Evolutionary conservation across 2,329 filamentous ascomycete genomes (phyloP), one percentile per base, ranked within the genome.

Genomic region (Sporothrix variecibatus): DNA sequence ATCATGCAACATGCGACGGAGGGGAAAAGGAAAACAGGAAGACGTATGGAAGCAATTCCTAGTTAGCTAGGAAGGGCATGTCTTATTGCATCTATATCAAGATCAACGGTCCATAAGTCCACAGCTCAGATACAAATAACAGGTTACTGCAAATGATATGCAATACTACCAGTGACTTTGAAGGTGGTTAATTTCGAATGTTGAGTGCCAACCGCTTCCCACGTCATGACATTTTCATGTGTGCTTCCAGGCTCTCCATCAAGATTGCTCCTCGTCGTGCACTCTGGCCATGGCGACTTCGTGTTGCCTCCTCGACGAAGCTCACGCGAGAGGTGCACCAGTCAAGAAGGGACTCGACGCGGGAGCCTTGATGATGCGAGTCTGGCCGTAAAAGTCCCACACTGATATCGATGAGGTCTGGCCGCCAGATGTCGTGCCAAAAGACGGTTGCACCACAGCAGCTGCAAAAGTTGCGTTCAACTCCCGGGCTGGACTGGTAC

Each of bases 371-470:
- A 1, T 23, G 34, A 34, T 5, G 34, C 4, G 34, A 34, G 34
- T 12, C 43, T 0, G 85, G 85, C 58, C 83, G 82, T 5, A 92
- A 78, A 53, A 92, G 77, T 0, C 91, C 91, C 9, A 87, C 86
- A 75, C 89, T 91, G 9, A 93, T 86, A 80, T 93, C 90, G 20
- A 93, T 83, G 23, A 93, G 79, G 3, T 85, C 84, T 0, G 87
- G 84, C 53, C 90, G 82, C 75, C 83, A 82, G 3, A 84, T 81
- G 72, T 86, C 86, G 77, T 88, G 86, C 87, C 88, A 92, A 78
- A 92, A 92, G 2, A 90, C 84, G 0, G 86, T 90, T 0, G 91
- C 90, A 1, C 91, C 91, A 78, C 91, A 93, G 0, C 72, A 78
- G 1, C 81, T 80, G 78, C 91, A 93, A 78, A 92, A 93, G 60